Base-by-base conservation (phyloP, 2,329 filamentous ascomycete species). In the Colletotrichum tropicicola region DNA sequence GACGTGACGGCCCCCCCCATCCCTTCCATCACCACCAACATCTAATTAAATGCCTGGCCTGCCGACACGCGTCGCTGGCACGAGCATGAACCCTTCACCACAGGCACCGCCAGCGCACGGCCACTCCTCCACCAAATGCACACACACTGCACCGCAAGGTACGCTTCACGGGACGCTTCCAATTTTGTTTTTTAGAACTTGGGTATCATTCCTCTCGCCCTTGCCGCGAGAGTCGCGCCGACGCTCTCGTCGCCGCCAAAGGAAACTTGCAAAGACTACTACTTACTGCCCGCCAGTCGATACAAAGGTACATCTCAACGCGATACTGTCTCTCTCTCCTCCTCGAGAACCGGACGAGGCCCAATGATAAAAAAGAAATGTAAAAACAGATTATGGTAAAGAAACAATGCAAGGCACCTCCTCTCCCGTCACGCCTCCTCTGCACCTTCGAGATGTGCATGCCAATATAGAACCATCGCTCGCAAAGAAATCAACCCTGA, bases 151-250 rank as follows among this genome's bases (percentile, higher is more conserved):
- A n/a, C n/a, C n/a, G n/a, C n/a, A n/a, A n/a, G n/a, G n/a, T n/a
- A n/a, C n/a, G n/a, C n/a, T n/a, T n/a, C n/a, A n/a, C n/a, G n/a
- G n/a, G n/a, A n/a, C n/a, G n/a, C n/a, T n/a, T n/a, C n/a, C n/a
- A n/a, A n/a, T n/a, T n/a, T n/a, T n/a, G n/a, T n/a, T n/a, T 47
- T 59, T 56, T 41, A 25, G 21, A 45, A 56, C 52, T 53, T 48
- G 63, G 63, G 52, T 66, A 66, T 66, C 63, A 64, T 66, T 66
- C 63, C 63, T 52, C 59, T 66, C 47, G 63, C 59, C 44, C 47
- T 45, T 58, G 49, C n/a, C 52, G 23, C 53, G 28, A 35, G 55
- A 65, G 49, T 61, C 57, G 43, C 57, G 49, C 28, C 44, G 43
- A 56, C 32, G 25, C 25, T 53, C n/a, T 23, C 23, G 49, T 48